Conservation (phyloP, 768 basidiomycete species). For the Sutorius australiensis region DNA sequence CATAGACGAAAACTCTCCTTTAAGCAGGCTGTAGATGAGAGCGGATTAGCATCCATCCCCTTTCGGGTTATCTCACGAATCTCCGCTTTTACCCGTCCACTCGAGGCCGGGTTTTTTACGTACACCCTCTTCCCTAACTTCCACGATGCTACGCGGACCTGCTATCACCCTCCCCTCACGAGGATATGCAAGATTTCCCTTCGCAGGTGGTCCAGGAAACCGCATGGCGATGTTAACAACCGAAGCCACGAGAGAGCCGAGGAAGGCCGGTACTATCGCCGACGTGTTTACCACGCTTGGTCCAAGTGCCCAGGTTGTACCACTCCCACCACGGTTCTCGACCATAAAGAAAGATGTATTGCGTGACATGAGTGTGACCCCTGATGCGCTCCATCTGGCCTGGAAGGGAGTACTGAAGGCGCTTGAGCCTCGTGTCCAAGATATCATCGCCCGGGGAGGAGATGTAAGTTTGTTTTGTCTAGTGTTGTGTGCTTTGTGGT, state of each 20-base stretch:
- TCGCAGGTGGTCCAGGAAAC: not conserved
- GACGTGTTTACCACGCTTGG: conserved; percentile 45
- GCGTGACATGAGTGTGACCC: conserved; percentile 30
- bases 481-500: not conserved
- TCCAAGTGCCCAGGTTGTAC: conserved; percentile 33
- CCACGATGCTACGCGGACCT: not conserved
- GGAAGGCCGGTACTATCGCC: conserved; percentile 40
- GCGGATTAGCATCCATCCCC: no score
- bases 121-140: not conserved
- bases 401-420: conserved; percentile 56
- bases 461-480: conserved; percentile 34
- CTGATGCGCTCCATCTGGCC: conserved; percentile 36
- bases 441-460: conserved; percentile 45
- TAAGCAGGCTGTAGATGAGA: not conserved
- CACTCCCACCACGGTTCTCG: conserved; percentile 54
- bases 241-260: conserved; percentile 7
- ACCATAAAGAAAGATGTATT: conserved; percentile 57
- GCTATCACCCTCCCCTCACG: not conserved
- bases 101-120: not conserved
- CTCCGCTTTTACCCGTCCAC: not conserved
- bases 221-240: conserved; percentile 10
- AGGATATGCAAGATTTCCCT: not conserved
- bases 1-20: not conserved
- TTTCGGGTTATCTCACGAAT: no score
- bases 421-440: conserved; percentile 43